Base-by-base conservation (phyloP, 129 eudicot species). In the Flaveria bidentis region DNA sequence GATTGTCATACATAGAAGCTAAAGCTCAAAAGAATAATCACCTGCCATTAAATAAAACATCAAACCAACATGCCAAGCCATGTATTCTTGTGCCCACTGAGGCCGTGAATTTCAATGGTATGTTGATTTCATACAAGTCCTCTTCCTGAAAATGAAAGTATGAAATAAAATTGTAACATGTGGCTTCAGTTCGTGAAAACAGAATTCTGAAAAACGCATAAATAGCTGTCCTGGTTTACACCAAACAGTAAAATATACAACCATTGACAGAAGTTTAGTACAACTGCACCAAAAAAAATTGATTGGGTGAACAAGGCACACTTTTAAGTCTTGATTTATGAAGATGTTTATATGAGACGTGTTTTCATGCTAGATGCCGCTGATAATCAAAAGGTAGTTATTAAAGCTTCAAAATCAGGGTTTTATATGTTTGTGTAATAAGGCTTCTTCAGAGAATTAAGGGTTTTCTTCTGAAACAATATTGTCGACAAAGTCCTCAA, bases 41-140 rank as follows among this genome's bases (percentile, higher is more conserved):
- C 99, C 99, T 94, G 50, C 99, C 99, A 72, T 91, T 83, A 64
- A 94, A 94, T 56, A 94, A 69, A 71, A 94, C 98, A 80, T 94
- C 98, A 80, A 94, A 94, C 98, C 98, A 94, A 73, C 98, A 94
- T 44, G 98, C 98, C 62, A 94, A 64, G 36, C 98, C 98, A 67
- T 94, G 98, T 41, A 94, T 76, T 83, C 96, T 85, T 64, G 96
- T 79, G 53, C 96, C 91, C 77, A 89, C 89, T 7, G 97, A 57
- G 22, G 97, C 86, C 51, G 80, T 85, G 73, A 85, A 94, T 68
- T 82, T 88, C 69, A 94, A 72, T 2, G 98, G 98, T n/a, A 94
- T 81, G 78, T 91, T 78, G 18, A 94, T 88, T 79, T 94, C 98
- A 33, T 94, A 88, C 79, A 94, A 74, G 12, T 94, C 91, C 70